Conservation (phyloP, 441 rosid species). For the Iberis amara region DNA sequence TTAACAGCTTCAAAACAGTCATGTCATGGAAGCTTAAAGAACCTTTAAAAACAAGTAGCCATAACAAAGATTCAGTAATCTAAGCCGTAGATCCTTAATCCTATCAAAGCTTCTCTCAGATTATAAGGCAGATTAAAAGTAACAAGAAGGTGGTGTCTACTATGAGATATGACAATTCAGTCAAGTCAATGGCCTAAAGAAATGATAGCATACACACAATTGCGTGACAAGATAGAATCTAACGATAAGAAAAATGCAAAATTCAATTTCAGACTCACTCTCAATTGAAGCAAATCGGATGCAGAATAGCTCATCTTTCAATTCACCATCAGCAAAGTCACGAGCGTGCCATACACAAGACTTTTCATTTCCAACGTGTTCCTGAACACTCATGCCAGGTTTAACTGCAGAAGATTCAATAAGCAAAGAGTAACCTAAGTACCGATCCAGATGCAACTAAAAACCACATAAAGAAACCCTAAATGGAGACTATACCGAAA, state of each 20-base stretch:
- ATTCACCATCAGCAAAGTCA: slow-evolving; percentile 68
- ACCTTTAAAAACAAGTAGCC: slow-evolving; percentile 1
- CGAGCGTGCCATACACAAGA: slow-evolving; percentile 66
- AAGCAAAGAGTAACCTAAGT: slow-evolving; percentile 6
- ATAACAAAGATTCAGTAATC: not conserved
- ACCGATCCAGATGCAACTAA: slow-evolving; percentile 15
- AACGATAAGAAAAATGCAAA: not conserved
- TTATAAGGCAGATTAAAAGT: not conserved
- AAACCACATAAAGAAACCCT: not conserved
- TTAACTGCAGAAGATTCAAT: slow-evolving; percentile 39
- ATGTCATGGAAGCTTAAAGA: not conserved
- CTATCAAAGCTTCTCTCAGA: not conserved
- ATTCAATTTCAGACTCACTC: slow-evolving; percentile 26
- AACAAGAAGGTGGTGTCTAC: not conserved
- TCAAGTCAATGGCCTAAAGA: not conserved
- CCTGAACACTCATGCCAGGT: slow-evolving; percentile 51
- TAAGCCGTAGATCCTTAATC: not conserved
- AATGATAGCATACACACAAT: not conserved
- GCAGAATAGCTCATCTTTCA: slow-evolving; percentile 39
- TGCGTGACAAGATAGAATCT: not conserved
- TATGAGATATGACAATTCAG: not conserved
- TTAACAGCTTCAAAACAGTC: not conserved
- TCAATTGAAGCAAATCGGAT: slow-evolving; percentile 35
- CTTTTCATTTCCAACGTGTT: slow-evolving; percentile 63
- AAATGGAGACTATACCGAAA: slow-evolving; percentile 38